phyloP scores from a whole-genome alignment of 2,329 filamentous ascomycete genomes.

The Sporothrix inflata region DNA sequence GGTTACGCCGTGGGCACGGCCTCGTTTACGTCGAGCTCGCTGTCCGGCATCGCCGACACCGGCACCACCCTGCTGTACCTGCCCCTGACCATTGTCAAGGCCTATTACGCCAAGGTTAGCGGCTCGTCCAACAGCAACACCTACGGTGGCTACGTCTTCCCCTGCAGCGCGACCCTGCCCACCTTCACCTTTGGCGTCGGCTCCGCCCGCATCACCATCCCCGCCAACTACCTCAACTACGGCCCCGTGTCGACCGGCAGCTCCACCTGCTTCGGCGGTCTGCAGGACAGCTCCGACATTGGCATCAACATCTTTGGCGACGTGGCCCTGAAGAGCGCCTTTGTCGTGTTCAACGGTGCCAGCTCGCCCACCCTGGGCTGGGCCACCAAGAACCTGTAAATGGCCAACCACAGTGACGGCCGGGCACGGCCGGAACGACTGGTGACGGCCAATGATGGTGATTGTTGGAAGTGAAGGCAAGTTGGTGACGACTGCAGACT shows the following conservation, averaged over 20 bases:
- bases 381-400: conserved; percentile 34
- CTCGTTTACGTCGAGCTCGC: conserved; percentile 47
- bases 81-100: conserved; percentile 42
- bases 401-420: neutral
- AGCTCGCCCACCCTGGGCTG: conserved; percentile 39
- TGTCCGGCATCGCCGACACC: conserved; percentile 46
- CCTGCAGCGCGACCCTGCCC: conserved; percentile 42
- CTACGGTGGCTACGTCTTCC: conserved; percentile 45
- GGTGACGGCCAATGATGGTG: neutral
- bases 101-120: conserved; percentile 45
- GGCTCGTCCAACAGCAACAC: conserved; percentile 42
- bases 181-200: conserved; percentile 45
- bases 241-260: conserved; percentile 38
- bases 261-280: conserved; percentile 43
- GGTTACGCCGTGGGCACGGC: conserved; percentile 50
- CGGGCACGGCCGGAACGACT: neutral
- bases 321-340: conserved; percentile 40
- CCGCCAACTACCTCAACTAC: conserved; percentile 44
- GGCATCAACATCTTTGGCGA: conserved; percentile 41
- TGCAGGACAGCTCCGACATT: conserved; percentile 40
- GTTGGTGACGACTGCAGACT: too few relatives aligned
- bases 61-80: conserved; percentile 49
- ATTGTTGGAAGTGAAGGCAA: neutral
- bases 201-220: conserved; percentile 40
- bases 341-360: conserved; percentile 42